Conservation (phyloP, 2,329 filamentous ascomycete genomes). For the Colletotrichum liaoningense region DNA sequence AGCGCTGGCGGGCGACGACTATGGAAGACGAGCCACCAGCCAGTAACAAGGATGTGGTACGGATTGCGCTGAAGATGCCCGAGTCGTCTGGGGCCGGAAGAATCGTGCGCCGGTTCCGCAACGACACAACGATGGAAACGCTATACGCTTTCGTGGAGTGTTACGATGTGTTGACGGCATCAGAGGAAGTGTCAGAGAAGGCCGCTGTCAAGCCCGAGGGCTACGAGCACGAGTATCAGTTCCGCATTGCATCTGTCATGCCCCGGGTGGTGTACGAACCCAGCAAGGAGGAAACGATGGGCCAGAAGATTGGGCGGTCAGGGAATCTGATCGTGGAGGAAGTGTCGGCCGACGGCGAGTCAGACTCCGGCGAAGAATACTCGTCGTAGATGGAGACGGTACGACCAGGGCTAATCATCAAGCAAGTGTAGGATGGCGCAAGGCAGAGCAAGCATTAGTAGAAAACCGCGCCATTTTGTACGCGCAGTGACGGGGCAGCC, state of each 20-base stretch:
- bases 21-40: constrained; percentile 76
- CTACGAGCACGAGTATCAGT: constrained; percentile 87
- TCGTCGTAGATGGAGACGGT: background rate
- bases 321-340: constrained; percentile 92
- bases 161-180: constrained; percentile 71
- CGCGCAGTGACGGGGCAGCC: background rate
- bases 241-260: constrained; percentile 86
- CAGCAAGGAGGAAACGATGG: constrained; percentile 72
- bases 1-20: constrained; percentile 77
- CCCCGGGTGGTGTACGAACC: constrained; percentile 85
- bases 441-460: background rate
- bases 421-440: background rate
- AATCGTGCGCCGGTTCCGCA: constrained; percentile 80
- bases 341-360: constrained; percentile 51
- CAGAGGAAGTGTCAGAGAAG: constrained; percentile 43
- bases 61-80: constrained; percentile 76
- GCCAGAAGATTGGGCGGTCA: constrained; percentile 80
- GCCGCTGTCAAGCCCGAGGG: constrained; percentile 64
- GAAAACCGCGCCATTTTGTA: constrained; percentile 3
- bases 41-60: constrained; percentile 74
- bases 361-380: constrained; percentile 29
- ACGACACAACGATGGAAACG: constrained; percentile 81
- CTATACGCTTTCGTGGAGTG: constrained; percentile 98
- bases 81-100: constrained; percentile 72
- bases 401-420: background rate